Percentiles rank a stretch among this genome's conserved stretches.
These are phyloP conservation scores for Russula sp. DNA, from an alignment of 768 basidiomycete genomes.

Conservation along the genomic window DNA sequence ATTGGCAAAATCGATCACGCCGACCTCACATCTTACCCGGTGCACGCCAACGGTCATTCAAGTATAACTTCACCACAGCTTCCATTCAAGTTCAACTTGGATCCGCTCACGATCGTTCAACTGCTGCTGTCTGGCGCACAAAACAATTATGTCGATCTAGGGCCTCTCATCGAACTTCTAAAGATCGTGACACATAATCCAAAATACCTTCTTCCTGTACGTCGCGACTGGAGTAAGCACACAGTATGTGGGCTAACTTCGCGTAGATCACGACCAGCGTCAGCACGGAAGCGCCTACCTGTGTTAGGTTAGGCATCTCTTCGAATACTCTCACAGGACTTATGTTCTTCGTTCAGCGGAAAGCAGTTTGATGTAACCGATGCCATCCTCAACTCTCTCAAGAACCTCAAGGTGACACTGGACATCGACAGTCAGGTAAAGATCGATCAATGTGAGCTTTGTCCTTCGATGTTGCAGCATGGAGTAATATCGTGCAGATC, in stretches of 20 bases:
- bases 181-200: conserved; percentile 52
- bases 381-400: conserved; percentile 62
- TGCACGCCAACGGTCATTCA: conserved; percentile 57
- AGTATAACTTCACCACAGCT: conserved; percentile 54
- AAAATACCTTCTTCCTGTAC: conserved; percentile 50
- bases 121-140: conserved; percentile 51
- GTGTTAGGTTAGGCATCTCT: conserved; percentile 48
- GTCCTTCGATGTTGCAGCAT: background rate
- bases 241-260: background rate
- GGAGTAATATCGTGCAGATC: conserved; percentile 38
- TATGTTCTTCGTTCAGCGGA: conserved; percentile 44
- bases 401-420: conserved; percentile 57
- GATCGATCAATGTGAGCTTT: conserved; percentile 61
- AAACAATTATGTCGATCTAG: conserved; percentile 57
- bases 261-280: conserved; percentile 53
- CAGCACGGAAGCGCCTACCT: conserved; percentile 51
- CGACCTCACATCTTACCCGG: conserved; percentile 54
- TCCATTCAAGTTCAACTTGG: conserved; percentile 61
- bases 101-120: conserved; percentile 59
- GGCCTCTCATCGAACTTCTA: conserved; percentile 55
- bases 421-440: conserved; percentile 51
- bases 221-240: conserved; percentile 27
- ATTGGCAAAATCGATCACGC: conserved; percentile 58
- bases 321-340: background rate
- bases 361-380: conserved; percentile 59